phyloP scores from a whole-genome alignment of 2,329 filamentous ascomycete species.

The Coniochaeta ligniaria region DNA sequence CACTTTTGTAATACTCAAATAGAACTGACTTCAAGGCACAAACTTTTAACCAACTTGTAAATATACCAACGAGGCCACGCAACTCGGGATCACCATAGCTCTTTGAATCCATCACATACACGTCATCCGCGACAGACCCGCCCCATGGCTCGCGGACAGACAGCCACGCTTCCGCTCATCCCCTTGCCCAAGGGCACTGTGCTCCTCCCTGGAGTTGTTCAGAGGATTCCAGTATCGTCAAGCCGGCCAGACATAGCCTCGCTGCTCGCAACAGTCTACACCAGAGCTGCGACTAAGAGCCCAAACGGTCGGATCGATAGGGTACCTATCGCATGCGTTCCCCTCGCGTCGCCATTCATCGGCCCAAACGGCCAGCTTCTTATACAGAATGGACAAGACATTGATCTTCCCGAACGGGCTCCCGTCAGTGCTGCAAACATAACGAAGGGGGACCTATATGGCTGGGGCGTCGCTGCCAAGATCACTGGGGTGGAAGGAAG shows the following conservation, averaged over 20 bases:
- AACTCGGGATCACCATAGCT: neutral
- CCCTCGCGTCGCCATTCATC: conserved; percentile 69
- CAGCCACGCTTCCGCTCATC: conserved; percentile 62
- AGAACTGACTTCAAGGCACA: neutral
- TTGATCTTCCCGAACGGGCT: conserved; percentile 33
- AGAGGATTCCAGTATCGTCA: conserved; percentile 74
- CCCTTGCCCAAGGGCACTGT: conserved; percentile 75
- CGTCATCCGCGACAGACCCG: neutral
- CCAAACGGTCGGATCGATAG: conserved; percentile 55
- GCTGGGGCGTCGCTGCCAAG: conserved; percentile 74
- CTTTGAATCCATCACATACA: neutral
- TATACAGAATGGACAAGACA: conserved; percentile 55
- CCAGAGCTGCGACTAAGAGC: conserved; percentile 62
- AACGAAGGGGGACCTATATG: conserved; percentile 68
- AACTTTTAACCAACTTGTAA: neutral
- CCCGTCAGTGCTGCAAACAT: conserved; percentile 52
- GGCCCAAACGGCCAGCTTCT: conserved; percentile 69
- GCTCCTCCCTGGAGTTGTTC: conserved; percentile 76
- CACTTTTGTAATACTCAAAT: neutral
- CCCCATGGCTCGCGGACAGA: conserved; percentile 26
- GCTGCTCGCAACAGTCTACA: conserved; percentile 78
- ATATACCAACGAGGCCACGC: neutral
- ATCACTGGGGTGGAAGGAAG: conserved; percentile 72
- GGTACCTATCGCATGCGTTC: conserved; percentile 81
- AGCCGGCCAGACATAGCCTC: conserved; percentile 82